Percentiles rank a stretch among this genome's conserved stretches.
These are phyloP conservation scores for Mycena leptocephala DNA, from an alignment of 768 basidiomycete species.

Conservation along the genomic window DNA sequence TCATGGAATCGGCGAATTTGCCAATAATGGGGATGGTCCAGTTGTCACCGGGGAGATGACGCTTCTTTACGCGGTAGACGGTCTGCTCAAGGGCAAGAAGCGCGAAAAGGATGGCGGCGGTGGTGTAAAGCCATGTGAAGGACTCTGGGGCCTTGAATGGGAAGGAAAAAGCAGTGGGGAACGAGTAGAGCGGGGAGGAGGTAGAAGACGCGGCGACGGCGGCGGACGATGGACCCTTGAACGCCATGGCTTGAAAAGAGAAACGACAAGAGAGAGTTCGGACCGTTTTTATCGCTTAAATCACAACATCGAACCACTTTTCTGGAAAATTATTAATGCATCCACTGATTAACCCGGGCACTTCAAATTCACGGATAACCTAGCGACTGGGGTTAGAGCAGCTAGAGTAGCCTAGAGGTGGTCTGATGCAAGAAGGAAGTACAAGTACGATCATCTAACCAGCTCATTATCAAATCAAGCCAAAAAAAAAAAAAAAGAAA, in stretches of 20 bases:
- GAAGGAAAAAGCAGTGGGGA: slow-evolving; percentile 55
- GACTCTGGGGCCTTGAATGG: slow-evolving; percentile 65
- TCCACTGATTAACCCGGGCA: not conserved
- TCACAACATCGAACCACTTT: slow-evolving; percentile 24
- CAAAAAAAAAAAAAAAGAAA: too few species aligned
- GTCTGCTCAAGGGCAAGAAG: slow-evolving; percentile 91
- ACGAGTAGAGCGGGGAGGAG: slow-evolving; percentile 49
- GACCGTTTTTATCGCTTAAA: not conserved
- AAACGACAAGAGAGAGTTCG: not conserved
- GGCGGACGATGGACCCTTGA: slow-evolving; percentile 46
- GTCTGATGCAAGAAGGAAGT: not conserved
- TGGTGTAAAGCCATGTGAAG: slow-evolving; percentile 79
- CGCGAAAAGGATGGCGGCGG: slow-evolving; percentile 76
- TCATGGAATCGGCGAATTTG: slow-evolving; percentile 93
- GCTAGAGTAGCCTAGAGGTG: not conserved
- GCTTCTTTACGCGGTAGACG: slow-evolving; percentile 92
- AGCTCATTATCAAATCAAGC: too few species aligned
- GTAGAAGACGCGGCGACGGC: slow-evolving; percentile 56
- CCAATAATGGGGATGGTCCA: slow-evolving; percentile 99
- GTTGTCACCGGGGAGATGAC: slow-evolving; percentile 85
- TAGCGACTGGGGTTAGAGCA: not conserved
- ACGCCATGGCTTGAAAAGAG: slow-evolving; percentile 46
- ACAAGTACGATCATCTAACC: not conserved
- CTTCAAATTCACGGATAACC: not conserved
- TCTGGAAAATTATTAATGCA: not conserved